These are phyloP conservation scores for Avicennia marina DNA, from an alignment of 257 asterid genomes.

Conservation along the genomic window DNA sequence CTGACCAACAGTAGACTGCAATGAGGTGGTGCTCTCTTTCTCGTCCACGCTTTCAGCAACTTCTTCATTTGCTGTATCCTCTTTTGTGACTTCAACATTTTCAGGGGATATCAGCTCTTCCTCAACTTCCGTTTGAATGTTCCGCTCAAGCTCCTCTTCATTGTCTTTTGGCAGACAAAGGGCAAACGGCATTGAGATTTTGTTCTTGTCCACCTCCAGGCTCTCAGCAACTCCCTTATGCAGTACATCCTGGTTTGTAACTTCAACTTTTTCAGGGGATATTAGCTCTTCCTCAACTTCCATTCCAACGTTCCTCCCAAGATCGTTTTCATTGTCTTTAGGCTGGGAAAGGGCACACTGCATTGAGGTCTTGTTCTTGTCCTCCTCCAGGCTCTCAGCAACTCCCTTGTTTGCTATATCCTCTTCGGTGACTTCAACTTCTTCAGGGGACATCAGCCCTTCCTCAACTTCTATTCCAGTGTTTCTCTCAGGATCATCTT, in stretches of 20 bases:
- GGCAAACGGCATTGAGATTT: background rate
- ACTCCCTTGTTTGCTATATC: conserved; percentile 11
- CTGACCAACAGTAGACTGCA: conserved; percentile 6
- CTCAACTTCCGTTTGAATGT: background rate
- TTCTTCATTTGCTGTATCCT: conserved; percentile 12
- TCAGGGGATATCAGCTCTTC: conserved; percentile 6
- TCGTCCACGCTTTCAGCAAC: background rate
- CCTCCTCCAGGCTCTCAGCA: conserved; percentile 1
- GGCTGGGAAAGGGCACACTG: no score
- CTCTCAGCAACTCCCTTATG: conserved; percentile 1
- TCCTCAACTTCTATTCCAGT: background rate
- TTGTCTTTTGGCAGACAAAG: conserved; percentile 6
- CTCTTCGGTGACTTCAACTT: background rate
- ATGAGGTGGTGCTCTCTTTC: background rate
- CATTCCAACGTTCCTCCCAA: no score
- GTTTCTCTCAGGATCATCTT: background rate
- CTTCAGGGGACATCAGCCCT: conserved; percentile 3
- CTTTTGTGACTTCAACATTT: background rate
- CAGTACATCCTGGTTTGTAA: no score
- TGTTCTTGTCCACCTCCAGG: conserved; percentile 8
- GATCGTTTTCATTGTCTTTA: no score
- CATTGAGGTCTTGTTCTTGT: background rate
- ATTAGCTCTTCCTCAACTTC: no score
- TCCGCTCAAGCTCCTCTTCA: background rate
- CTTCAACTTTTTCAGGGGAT: no score